Base-by-base conservation (phyloP, 2,329 filamentous ascomycete species). In the Macroventuria anomochaeta region DNA sequence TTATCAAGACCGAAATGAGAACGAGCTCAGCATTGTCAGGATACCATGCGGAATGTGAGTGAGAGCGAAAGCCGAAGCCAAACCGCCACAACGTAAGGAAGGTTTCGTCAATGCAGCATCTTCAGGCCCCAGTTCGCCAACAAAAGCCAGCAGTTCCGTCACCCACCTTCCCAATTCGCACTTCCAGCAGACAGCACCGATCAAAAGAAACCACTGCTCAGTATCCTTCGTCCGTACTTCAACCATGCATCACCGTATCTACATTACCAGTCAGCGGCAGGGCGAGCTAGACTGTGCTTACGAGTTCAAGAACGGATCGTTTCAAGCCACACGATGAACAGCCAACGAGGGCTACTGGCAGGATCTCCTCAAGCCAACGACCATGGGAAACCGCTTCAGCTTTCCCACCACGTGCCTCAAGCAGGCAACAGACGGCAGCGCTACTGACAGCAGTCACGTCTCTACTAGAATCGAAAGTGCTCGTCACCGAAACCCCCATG, bases 21-120 rank as follows among this genome's bases (percentile, higher is more conserved):
- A 32, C 43, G 6, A 29, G 12, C 21, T 48, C 51, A 29, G 51
- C 43, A 2, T 13, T 53, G 12, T 53, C 44, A 25, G 43, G 43
- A 8, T 53, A 53, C 17, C 26, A 20, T 12, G 51, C 51, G 20
- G 51, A 53, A 5, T 33, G 38, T n/a, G 43, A 53, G 15, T 34
- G 10, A 13, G 43, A 48, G 11, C 26, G 7, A 11, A 39, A 23
- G 17, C 12, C 32, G 1, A 48, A 28, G 12, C 25, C n/a, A 8
- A 17, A 25, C 11, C 33, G 23, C 12, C 39, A 34, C 5, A 10
- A 17, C 2, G 5, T 33, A 1, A 37, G 20, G 13, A 53, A 39
- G 29, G 5, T 26, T 3, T 17, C 26, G n/a, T 28, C 39, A 13
- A 23, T 5, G 13, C 47, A 37, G 18, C 33, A 38, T 1, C 32